Percentiles rank a stretch among this genome's conserved stretches.
These are phyloP conservation scores for Saccharomycopsis selenospora DNA, from an alignment of 805 yeast genomes.

Conservation along the genomic window DNA sequence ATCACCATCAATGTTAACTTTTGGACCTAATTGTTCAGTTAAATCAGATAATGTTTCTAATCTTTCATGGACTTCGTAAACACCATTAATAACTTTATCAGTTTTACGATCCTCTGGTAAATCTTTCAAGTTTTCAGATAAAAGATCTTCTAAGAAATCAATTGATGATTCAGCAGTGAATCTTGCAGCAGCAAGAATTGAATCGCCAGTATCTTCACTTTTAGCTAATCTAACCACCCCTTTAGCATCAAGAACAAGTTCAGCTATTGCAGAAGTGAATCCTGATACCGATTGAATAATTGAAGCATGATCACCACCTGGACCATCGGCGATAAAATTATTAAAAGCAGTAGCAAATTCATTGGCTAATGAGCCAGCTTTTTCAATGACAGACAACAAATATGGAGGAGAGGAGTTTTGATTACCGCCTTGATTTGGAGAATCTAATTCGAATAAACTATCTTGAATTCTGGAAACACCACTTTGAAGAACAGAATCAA, in stretches of 20 bases:
- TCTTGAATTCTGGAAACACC: slow-evolving; percentile 72
- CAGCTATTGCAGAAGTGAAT: slow-evolving; percentile 55
- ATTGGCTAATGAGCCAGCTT: slow-evolving; percentile 62
- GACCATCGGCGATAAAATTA: slow-evolving; percentile 69
- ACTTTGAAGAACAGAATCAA: slow-evolving; percentile 63
- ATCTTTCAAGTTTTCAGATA: slow-evolving; percentile 44
- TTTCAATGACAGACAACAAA: slow-evolving; percentile 60
- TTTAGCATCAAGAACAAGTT: slow-evolving; percentile 57
- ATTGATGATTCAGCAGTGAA: slow-evolving; percentile 49
- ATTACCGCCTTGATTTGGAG: slow-evolving; percentile 80
- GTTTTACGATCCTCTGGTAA: slow-evolving; percentile 57
- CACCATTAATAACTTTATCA: slow-evolving; percentile 67
- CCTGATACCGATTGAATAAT: slow-evolving; percentile 57
- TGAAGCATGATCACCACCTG: slow-evolving; percentile 52
- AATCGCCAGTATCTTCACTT: slow-evolving; percentile 46
- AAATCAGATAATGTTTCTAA: slow-evolving; percentile 51
- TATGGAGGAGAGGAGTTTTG: slow-evolving; percentile 67
- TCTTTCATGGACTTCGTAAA: slow-evolving; percentile 63
- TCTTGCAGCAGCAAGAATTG: slow-evolving; percentile 41
- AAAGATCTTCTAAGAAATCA: slow-evolving; percentile 51
- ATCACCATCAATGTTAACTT: slow-evolving; percentile 38
- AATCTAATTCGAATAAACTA: slow-evolving; percentile 57
- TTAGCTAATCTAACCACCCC: slow-evolving; percentile 56
- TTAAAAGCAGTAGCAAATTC: slow-evolving; percentile 76
- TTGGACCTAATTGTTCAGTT: slow-evolving; percentile 51